A percentile compares a stretch with the other conserved stretches of the same genome.
Conservation (phyloP, 345 rosid species). For the Eucalyptus caleyi region DNA sequence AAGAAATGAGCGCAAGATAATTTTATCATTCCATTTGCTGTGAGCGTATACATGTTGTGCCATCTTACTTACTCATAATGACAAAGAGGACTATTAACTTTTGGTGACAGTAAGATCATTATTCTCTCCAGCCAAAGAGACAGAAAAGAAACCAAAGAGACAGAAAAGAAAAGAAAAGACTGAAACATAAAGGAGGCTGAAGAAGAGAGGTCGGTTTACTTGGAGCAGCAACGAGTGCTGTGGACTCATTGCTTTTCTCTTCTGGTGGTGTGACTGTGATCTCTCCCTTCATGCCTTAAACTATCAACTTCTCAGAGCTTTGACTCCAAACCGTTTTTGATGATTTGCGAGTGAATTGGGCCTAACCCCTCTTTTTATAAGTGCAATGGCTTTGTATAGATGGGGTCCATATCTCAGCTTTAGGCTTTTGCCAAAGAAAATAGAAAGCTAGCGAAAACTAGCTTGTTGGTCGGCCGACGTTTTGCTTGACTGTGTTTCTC, state of each 20-base stretch:
- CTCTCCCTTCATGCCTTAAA: neutral
- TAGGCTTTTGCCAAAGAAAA: neutral
- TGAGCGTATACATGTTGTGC: neutral
- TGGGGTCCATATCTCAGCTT: neutral
- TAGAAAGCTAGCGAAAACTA: neutral
- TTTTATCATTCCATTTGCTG: neutral
- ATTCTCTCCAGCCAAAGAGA: neutral
- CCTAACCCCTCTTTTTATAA: neutral
- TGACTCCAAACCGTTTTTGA: neutral
- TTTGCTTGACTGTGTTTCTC: neutral
- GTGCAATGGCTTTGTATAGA: neutral
- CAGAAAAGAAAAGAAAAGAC: neutral
- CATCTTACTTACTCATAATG: neutral
- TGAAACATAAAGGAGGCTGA: neutral
- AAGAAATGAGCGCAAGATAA: neutral
- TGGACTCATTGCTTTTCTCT: neutral
- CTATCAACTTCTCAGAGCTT: neutral
- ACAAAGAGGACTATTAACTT: neutral
- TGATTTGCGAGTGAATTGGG: neutral
- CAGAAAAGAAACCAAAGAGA: neutral
- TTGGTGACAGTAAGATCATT: neutral
- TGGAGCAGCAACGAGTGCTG: conserved; percentile 34
- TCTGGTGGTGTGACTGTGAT: neutral
- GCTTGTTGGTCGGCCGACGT: neutral
- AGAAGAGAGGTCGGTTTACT: conserved; percentile 20